A percentile compares a stretch with the other conserved stretches of the same genome.
These are phyloP conservation scores for Collybia nuda DNA, from an alignment of 768 basidiomycete species.

Conservation along the genomic window DNA sequence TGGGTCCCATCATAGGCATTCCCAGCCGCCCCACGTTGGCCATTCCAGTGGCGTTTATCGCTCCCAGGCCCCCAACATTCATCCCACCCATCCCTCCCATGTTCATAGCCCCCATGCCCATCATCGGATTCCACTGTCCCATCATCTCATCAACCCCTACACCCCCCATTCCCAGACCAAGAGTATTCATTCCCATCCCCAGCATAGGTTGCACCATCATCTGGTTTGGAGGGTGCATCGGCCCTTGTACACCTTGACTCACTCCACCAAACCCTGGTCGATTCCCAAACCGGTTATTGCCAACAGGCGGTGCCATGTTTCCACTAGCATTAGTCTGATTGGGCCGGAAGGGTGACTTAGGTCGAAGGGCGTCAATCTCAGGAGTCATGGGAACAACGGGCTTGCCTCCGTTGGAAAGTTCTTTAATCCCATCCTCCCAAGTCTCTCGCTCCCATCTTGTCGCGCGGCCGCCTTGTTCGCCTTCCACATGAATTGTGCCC, in stretches of 20 bases:
- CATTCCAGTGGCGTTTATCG: conserved; percentile 30
- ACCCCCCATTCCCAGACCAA: conserved; percentile 23
- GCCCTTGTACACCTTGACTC: conserved; percentile 20
- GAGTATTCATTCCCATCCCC: conserved; percentile 26
- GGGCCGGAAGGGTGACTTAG: conserved; percentile 75
- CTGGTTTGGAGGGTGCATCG: conserved; percentile 25
- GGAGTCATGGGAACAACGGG: conserved; percentile 68
- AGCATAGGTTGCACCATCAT: conserved; percentile 34
- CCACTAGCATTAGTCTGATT: conserved; percentile 21
- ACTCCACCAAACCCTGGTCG: conserved; percentile 23
- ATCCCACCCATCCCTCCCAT: conserved; percentile 26
- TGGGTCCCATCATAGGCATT: conserved; percentile 24
- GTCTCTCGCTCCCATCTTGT: conserved; percentile 58
- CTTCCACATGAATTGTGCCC: conserved; percentile 35
- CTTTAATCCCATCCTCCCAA: conserved; percentile 66
- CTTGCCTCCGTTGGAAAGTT: conserved; percentile 53
- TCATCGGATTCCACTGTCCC: conserved; percentile 34
- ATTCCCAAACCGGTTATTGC: conserved; percentile 15
- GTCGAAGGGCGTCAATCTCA: conserved; percentile 83
- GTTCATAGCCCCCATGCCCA: conserved; percentile 29
- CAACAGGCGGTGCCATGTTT: conserved; percentile 13
- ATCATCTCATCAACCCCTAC: conserved; percentile 33
- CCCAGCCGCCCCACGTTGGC: conserved; percentile 22
- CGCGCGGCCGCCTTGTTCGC: conserved; percentile 40
- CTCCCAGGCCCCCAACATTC: conserved; percentile 2